Percentiles rank a stretch among this genome's conserved stretches.
These are phyloP conservation scores for Nematodospora anomalae DNA, from an alignment of 1,139 yeast species.

Conservation along the genomic window DNA sequence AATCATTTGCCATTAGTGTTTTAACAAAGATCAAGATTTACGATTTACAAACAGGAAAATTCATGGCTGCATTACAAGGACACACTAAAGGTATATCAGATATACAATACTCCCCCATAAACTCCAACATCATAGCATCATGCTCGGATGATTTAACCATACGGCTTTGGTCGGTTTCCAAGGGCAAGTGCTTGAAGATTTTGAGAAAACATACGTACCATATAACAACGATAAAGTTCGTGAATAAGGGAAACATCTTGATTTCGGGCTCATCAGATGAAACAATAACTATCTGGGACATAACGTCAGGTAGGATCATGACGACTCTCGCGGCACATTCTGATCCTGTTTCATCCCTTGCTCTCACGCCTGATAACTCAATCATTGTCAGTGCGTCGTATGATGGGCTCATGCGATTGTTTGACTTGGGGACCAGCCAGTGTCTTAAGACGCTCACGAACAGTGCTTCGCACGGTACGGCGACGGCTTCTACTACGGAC, in stretches of 20 bases:
- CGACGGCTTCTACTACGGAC: slow-evolving; percentile 53
- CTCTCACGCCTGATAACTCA: slow-evolving; percentile 76
- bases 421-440: slow-evolving; percentile 87
- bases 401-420: slow-evolving; percentile 86
- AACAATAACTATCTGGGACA: slow-evolving; percentile 89
- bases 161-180: slow-evolving; percentile 64
- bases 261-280: slow-evolving; percentile 90
- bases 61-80: slow-evolving; percentile 49
- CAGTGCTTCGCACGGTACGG: slow-evolving; percentile 56
- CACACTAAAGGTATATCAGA: slow-evolving; percentile 73
- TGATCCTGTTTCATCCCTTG: slow-evolving; percentile 80
- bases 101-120: slow-evolving; percentile 69
- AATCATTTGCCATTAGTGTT: slow-evolving; percentile 56
- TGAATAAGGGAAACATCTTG: slow-evolving; percentile 71
- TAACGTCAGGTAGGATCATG: slow-evolving; percentile 64
- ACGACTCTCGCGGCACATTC: slow-evolving; percentile 91
- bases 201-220: slow-evolving; percentile 85
- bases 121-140: slow-evolving; percentile 72
- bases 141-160: slow-evolving; percentile 86
- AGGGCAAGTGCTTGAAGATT: slow-evolving; percentile 54
- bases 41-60: slow-evolving; percentile 18
- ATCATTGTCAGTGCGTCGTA: slow-evolving; percentile 84
- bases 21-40: slow-evolving; percentile 31
- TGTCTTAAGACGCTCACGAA: slow-evolving; percentile 87
- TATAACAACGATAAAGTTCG: slow-evolving; percentile 72